Evolutionary conservation across 305 asterid species (phyloP).

Genomic region (Salvia sclarea): DNA sequence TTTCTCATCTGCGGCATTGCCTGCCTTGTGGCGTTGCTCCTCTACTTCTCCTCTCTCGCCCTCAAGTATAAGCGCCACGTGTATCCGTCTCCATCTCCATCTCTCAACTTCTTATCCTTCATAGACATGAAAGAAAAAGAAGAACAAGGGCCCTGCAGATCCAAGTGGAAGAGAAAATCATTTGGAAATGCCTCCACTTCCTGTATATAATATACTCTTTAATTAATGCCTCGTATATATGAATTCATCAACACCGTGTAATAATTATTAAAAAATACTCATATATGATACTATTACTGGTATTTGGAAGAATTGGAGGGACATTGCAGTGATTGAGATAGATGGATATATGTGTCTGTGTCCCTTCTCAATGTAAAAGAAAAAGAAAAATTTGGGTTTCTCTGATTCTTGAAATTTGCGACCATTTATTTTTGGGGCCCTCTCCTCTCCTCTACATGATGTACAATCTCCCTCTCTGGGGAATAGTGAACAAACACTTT

Average conservation of each 20-base stretch:
- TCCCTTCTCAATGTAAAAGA: conserved; percentile 23
- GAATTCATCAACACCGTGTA: no score
- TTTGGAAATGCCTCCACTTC: conserved; percentile 20
- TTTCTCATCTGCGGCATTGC: conserved; percentile 61
- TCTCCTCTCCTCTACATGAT: conserved; percentile 16
- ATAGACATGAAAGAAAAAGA: conserved; percentile 65
- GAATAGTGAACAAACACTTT: conserved; percentile 39
- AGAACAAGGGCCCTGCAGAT: no score
- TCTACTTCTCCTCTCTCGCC: conserved; percentile 44
- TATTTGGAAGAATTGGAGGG: no score
- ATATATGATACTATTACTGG: no score
- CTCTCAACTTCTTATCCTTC: conserved; percentile 66
- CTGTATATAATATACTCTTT: no score
- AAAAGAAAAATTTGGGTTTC: conserved; percentile 10
- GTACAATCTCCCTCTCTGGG: conserved; percentile 29
- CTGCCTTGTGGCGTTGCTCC: conserved; percentile 49
- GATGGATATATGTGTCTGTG: conserved; percentile 36
- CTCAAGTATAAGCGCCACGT: conserved; percentile 42
- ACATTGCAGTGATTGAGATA: conserved; percentile 45
- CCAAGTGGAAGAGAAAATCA: conserved; percentile 57
- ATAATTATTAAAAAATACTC: no score
- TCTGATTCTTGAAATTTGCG: conserved; percentile 51
- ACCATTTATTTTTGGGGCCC: conserved; percentile 56
- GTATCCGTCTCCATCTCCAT: no score
- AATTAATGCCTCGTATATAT: no score